These are phyloP conservation scores for Martiniozyma abietophila DNA, from an alignment of 805 yeast species.

Conservation along the genomic window DNA sequence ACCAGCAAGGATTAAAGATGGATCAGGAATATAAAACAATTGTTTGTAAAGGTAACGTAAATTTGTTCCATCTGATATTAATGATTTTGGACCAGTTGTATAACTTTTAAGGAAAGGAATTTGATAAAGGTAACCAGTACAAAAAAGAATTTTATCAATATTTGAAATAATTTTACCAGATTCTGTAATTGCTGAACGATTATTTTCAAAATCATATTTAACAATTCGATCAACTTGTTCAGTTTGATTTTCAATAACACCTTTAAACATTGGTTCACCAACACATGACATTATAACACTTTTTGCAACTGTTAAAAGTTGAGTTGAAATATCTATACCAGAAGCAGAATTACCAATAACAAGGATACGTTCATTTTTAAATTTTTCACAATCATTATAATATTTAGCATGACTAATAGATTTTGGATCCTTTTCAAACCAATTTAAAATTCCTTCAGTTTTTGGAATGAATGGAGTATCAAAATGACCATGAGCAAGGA, in stretches of 20 bases:
- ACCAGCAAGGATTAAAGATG: constrained; percentile 34
- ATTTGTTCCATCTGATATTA: constrained; percentile 28
- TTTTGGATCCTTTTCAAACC: constrained; percentile 23
- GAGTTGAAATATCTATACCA: constrained; percentile 50
- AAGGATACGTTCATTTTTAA: constrained; percentile 28
- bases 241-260: constrained; percentile 19
- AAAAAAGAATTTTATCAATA: constrained; percentile 54
- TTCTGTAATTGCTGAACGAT: constrained; percentile 32
- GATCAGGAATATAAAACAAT: constrained; percentile 37
- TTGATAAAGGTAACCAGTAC: constrained; percentile 66
- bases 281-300: constrained; percentile 23
- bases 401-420: constrained; percentile 38
- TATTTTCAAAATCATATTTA: constrained; percentile 19
- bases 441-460: constrained; percentile 31
- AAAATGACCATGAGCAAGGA: constrained; percentile 41
- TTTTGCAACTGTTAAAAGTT: constrained; percentile 23
- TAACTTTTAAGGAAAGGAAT: constrained; percentile 48
- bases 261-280: constrained; percentile 24
- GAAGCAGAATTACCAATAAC: constrained; percentile 49
- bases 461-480: constrained; percentile 37
- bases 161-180: constrained; percentile 38
- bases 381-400: constrained; percentile 27
- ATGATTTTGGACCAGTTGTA: constrained; percentile 18
- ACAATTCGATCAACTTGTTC: constrained; percentile 20
- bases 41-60: constrained; percentile 36